These are phyloP conservation scores for Friedmanniomyces endolithicus DNA, from an alignment of 495 filamentous ascomycete species.

Conservation along the genomic window DNA sequence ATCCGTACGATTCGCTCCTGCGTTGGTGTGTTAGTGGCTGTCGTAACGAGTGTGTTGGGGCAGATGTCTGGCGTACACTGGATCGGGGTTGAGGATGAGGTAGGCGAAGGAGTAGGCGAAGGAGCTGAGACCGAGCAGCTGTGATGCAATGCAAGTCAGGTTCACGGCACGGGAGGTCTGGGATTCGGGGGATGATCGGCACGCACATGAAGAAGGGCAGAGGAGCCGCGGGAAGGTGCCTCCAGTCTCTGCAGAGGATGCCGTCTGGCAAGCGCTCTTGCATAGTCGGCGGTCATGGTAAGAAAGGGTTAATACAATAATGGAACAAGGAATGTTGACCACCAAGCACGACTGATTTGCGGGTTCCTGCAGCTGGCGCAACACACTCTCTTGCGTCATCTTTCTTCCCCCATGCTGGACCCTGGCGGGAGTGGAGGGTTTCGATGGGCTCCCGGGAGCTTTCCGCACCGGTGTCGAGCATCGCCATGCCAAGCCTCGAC, in stretches of 20 bases:
- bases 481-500: too few species aligned
- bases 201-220: slow-evolving; percentile 56
- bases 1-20: slow-evolving; percentile 61
- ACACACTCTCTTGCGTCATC: not conserved
- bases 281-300: slow-evolving; percentile 10
- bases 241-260: slow-evolving; percentile 63
- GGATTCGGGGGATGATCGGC: not conserved
- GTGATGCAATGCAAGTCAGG: not conserved
- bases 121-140: slow-evolving; percentile 47
- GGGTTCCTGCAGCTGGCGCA: not conserved
- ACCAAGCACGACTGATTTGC: not conserved
- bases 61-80: slow-evolving; percentile 27
- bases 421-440: too few species aligned
- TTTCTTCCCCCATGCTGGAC: too few species aligned
- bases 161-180: slow-evolving; percentile 7
- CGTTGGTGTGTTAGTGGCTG: slow-evolving; percentile 5
- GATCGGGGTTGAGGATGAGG: slow-evolving; percentile 33
- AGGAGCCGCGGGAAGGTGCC: slow-evolving; percentile 59
- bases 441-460: too few species aligned
- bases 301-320: not conserved
- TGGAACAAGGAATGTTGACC: not conserved
- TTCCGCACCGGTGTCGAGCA: too few species aligned
- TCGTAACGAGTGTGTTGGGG: not conserved
- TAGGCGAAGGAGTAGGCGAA: slow-evolving; percentile 60
- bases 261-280: slow-evolving; percentile 13